Conservation (phyloP, 352 stramenopile genomes). For the Phytophthora chlamydospora region DNA sequence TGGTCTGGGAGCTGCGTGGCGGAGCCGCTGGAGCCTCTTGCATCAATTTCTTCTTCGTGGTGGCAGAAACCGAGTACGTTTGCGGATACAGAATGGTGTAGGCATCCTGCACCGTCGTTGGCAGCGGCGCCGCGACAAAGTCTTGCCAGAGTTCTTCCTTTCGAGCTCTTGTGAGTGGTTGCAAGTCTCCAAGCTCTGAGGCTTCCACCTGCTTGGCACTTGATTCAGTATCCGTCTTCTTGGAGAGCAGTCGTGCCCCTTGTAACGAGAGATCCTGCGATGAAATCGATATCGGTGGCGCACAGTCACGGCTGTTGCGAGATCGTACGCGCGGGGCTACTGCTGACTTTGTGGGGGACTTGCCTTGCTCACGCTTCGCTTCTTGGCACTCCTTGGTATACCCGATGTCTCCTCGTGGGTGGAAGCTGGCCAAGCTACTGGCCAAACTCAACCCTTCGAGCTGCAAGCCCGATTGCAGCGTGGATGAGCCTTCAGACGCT, state of each 20-base stretch:
- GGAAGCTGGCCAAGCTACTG: background rate
- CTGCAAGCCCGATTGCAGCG: slow-evolving; percentile 9
- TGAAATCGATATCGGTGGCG: background rate
- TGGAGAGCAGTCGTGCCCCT: slow-evolving; percentile 22
- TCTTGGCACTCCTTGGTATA: no score
- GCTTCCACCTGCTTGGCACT: background rate
- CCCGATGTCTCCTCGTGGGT: no score
- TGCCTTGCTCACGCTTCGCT: no score
- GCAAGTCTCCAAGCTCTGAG: slow-evolving; percentile 17
- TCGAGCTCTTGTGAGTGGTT: slow-evolving; percentile 40
- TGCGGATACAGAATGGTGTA: slow-evolving; percentile 66
- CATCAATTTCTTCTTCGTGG: background rate
- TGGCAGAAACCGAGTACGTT: slow-evolving; percentile 31
- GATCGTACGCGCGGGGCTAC: background rate
- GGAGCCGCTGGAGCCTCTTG: background rate
- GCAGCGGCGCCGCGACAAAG: slow-evolving; percentile 44
- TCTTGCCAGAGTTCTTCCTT: slow-evolving; percentile 52
- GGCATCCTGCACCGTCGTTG: slow-evolving; percentile 53
- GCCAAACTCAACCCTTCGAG: slow-evolving; percentile 18
- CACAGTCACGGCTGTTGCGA: background rate
- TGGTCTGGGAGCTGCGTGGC: background rate
- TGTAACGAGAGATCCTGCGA: slow-evolving; percentile 17
- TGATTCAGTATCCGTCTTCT: background rate
- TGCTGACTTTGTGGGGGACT: background rate
- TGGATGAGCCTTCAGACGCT: background rate